These are phyloP conservation scores for Coniochaeta sp. DNA, from an alignment of 2,329 filamentous ascomycete genomes.

Conservation along the genomic window DNA sequence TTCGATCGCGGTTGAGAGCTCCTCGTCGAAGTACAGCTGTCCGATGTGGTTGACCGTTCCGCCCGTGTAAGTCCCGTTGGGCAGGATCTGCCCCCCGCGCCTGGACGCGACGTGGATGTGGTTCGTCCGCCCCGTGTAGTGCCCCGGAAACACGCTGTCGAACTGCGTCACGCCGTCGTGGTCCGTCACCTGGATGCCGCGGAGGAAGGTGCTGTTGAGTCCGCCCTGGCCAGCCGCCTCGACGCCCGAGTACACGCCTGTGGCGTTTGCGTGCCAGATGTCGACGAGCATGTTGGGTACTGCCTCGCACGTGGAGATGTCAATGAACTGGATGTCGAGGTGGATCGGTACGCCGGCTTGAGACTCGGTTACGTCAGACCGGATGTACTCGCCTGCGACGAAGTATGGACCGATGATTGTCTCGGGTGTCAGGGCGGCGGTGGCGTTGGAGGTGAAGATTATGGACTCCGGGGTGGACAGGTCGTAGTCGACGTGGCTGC, in stretches of 20 bases:
- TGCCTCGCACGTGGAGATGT: conserved; percentile 23
- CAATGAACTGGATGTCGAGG: conserved; percentile 28
- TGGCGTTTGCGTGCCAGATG: conserved; percentile 27
- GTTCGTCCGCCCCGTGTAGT: conserved; percentile 32
- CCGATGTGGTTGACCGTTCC: conserved; percentile 48
- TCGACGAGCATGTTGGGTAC: conserved; percentile 25
- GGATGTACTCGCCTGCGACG: conserved; percentile 25
- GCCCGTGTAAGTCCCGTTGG: conserved; percentile 43
- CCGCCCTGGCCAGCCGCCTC: conserved; percentile 23
- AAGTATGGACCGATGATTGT: conserved; percentile 5
- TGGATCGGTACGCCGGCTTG: conserved; percentile 26
- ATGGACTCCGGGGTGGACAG: conserved; percentile 1
- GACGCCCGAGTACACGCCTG: conserved; percentile 31
- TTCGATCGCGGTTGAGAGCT: conserved; percentile 42
- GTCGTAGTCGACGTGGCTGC: neutral
- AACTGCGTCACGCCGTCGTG: conserved; percentile 32
- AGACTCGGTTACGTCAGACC: conserved; percentile 23
- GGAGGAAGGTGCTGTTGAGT: conserved; percentile 33
- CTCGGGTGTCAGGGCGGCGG: neutral
- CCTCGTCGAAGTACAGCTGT: conserved; percentile 55
- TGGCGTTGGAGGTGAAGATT: conserved; percentile 3
- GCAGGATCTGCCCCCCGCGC: conserved; percentile 23
- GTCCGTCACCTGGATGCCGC: conserved; percentile 35
- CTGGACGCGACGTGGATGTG: conserved; percentile 28
- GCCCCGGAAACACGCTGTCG: conserved; percentile 34